phyloP scores from a whole-genome alignment of 2,329 filamentous ascomycete species.

The Scedosporium dehoogii region DNA sequence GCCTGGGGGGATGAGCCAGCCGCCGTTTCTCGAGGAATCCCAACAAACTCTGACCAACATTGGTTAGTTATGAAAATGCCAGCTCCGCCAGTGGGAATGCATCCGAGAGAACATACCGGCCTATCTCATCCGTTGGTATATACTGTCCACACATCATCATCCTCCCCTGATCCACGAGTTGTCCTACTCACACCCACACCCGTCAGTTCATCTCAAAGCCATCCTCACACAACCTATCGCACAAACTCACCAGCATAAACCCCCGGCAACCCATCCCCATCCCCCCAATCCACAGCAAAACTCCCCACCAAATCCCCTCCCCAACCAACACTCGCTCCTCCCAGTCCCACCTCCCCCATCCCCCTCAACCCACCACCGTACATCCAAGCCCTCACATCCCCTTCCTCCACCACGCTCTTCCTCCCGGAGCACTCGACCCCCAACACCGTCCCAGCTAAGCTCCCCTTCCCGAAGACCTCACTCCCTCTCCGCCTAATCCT shows the following conservation, averaged over 20 bases:
- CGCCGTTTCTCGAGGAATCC: background rate
- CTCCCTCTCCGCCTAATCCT: conserved; percentile 15
- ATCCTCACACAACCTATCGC: background rate
- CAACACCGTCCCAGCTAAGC: conserved; percentile 12
- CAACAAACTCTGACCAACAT: background rate
- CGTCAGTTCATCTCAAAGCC: background rate
- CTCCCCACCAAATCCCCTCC: conserved; percentile 14
- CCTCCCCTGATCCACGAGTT: conserved; percentile 23
- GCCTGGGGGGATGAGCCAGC: background rate
- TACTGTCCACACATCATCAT: conserved; percentile 27
- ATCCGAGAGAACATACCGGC: conserved; percentile 20
- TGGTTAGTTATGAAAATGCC: background rate
- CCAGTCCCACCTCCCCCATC: background rate
- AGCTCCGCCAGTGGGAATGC: background rate
- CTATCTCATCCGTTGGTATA: conserved; percentile 32
- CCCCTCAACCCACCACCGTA: conserved; percentile 22
- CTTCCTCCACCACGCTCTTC: conserved; percentile 18
- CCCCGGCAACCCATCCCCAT: conserved; percentile 28
- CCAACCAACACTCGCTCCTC: conserved; percentile 25
- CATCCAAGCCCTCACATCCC: conserved; percentile 28
- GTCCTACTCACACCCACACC: background rate
- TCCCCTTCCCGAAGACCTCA: conserved; percentile 2
- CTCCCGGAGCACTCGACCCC: background rate
- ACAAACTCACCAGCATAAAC: conserved; percentile 32
- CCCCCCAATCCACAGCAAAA: conserved; percentile 26